Evolutionary conservation across 495 filamentous ascomycete genomes (phyloP).

Genomic region (Daldinia vernicosa): DNA sequence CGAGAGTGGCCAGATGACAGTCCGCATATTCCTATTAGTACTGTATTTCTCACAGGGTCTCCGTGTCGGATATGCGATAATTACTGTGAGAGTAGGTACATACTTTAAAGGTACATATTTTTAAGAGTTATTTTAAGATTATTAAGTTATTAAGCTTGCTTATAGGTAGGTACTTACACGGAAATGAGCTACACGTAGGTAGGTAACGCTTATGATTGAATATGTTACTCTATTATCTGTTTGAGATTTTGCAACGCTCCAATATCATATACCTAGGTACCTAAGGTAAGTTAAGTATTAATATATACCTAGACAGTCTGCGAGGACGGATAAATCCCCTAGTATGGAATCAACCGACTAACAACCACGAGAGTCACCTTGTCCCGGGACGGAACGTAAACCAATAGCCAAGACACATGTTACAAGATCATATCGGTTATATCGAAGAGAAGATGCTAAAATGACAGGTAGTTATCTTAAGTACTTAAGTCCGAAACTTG

Average conservation of each 20-base stretch:
- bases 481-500: background rate
- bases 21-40: conserved; percentile 5
- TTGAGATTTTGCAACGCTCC: background rate
- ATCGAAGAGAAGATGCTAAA: conserved; percentile 16
- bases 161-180: background rate
- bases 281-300: too few relatives aligned
- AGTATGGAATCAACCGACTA: background rate
- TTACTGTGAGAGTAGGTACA: background rate
- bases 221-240: background rate
- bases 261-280: background rate
- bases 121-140: background rate
- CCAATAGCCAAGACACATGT: conserved; percentile 1
- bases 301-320: background rate
- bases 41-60: background rate
- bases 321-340: background rate
- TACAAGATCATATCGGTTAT: conserved; percentile 26
- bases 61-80: background rate
- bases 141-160: background rate
- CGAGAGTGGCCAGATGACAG: conserved; percentile 2
- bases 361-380: background rate
- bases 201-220: background rate
- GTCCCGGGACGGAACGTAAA: background rate
- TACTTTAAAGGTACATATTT: background rate
- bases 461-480: conserved; percentile 12
- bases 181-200: background rate